Evolutionary conservation across 768 basidiomycete genomes (phyloP).

Genomic region (Naganishia randhawae): DNA sequence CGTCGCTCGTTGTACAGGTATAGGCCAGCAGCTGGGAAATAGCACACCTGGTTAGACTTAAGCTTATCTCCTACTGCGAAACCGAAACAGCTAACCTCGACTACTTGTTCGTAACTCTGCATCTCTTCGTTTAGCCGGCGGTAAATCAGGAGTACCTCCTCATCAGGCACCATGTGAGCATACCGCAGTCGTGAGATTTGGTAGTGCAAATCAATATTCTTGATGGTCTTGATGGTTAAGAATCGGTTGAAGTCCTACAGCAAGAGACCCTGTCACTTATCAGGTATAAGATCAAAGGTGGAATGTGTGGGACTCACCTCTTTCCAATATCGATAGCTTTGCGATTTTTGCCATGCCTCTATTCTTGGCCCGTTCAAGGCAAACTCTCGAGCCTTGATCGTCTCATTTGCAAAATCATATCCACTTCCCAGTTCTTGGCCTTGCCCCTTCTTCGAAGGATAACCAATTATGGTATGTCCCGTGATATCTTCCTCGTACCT

Average conservation of each 20-base stretch:
- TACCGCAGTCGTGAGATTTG: conserved; percentile 78
- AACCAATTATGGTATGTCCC: conserved; percentile 73
- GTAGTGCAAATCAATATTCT: conserved; percentile 77
- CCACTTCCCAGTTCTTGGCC: conserved; percentile 70
- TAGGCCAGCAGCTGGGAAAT: conserved; percentile 68
- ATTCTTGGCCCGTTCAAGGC: conserved; percentile 73
- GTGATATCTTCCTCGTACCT: conserved; percentile 79
- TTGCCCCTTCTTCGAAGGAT: conserved; percentile 59
- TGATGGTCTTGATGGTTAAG: conserved; percentile 61
- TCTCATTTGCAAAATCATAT: conserved; percentile 71
- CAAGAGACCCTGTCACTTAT: not conserved
- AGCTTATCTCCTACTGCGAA: not conserved
- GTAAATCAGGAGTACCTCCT: conserved; percentile 72
- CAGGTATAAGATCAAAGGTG: not conserved
- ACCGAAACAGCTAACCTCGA: conserved; percentile 61
- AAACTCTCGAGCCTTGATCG: conserved; percentile 64
- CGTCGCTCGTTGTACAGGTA: conserved; percentile 71
- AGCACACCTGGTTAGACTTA: not conserved
- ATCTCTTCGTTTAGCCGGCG: conserved; percentile 67
- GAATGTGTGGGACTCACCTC: conserved; percentile 57
- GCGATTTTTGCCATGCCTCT: conserved; percentile 86
- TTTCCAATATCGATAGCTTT: conserved; percentile 69
- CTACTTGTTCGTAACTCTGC: conserved; percentile 77
- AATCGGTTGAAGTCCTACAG: conserved; percentile 65
- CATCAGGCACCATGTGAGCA: conserved; percentile 66